Percentiles rank a stretch among this genome's conserved stretches.
Conservation (phyloP, 805 yeast species). For the Barnettozyma pratensis region DNA sequence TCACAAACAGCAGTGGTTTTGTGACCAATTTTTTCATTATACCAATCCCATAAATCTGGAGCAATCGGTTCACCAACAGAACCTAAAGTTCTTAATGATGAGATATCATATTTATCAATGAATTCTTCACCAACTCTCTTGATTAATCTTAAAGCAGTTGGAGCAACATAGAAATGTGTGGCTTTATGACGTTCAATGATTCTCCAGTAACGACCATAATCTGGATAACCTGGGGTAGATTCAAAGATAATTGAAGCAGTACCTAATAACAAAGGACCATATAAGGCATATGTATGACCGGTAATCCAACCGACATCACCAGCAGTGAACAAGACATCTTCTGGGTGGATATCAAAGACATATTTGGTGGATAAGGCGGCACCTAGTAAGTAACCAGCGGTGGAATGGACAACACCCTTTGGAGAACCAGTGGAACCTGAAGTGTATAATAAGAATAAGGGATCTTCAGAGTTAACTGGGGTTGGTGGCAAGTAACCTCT, state of each 20-base stretch:
- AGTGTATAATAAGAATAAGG: constrained; percentile 90
- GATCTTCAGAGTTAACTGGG: constrained; percentile 89
- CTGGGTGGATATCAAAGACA: constrained; percentile 87
- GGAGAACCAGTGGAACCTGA: constrained; percentile 99
- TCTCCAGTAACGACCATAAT: constrained; percentile 94
- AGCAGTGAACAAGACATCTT: constrained; percentile 89
- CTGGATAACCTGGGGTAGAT: constrained; percentile 97
- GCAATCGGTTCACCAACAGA: constrained; percentile 99
- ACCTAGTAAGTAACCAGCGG: constrained; percentile 92
- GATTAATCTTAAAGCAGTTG: constrained; percentile 92
- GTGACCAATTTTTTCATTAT: constrained; percentile 86
- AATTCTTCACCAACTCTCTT: constrained; percentile 83
- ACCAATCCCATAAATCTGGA: constrained; percentile 98
- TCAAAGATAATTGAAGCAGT: constrained; percentile 91
- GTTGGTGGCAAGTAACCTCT: constrained; percentile 84
- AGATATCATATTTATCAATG: constrained; percentile 74
- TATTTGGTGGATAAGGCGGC: constrained; percentile 89
- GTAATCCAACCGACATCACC: constrained; percentile 99
- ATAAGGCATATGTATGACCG: constrained; percentile 93
- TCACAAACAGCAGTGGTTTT: constrained; percentile 86
- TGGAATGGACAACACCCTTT: constrained; percentile 93
- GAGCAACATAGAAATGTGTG: constrained; percentile 96
- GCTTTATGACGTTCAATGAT: constrained; percentile 88
- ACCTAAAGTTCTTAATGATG: constrained; percentile 87
- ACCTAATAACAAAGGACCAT: constrained; percentile 88